Evolutionary conservation across 768 basidiomycete species (phyloP).

Genomic region (Symmetrospora coprosmae): DNA sequence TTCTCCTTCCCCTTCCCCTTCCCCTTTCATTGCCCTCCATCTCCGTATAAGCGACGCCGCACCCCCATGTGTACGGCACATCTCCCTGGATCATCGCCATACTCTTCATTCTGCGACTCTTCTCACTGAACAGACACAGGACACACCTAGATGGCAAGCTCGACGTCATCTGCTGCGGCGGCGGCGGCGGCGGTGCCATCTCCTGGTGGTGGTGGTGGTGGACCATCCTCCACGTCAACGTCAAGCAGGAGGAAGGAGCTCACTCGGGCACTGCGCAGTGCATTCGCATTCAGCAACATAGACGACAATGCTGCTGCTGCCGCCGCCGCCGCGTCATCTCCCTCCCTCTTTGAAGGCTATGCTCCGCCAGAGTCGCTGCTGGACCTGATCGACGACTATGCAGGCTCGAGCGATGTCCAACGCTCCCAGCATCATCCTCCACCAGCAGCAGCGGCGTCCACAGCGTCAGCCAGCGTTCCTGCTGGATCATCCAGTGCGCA

Average conservation of each 20-base stretch:
- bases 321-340: not conserved
- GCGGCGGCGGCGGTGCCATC: not conserved
- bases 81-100: not conserved
- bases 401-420: not conserved
- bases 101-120: not conserved
- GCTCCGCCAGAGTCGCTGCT: constrained; percentile 6
- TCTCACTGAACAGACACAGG: not conserved
- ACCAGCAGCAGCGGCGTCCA: no score
- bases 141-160: not conserved
- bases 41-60: no score
- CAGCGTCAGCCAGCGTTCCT: no score
- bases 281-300: no score
- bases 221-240: no score
- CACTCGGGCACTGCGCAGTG: not conserved
- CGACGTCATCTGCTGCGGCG: not conserved
- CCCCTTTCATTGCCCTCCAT: no score
- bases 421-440: no score
- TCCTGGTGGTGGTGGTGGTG: no score
- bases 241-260: constrained; percentile 10
- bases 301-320: no score
- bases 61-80: not conserved
- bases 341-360: not conserved
- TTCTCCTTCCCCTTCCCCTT: no score
- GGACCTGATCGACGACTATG: constrained; percentile 1
- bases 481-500: no score